Base-by-base conservation (phyloP, 768 basidiomycete species). In the Lenzites betulinus region DNA sequence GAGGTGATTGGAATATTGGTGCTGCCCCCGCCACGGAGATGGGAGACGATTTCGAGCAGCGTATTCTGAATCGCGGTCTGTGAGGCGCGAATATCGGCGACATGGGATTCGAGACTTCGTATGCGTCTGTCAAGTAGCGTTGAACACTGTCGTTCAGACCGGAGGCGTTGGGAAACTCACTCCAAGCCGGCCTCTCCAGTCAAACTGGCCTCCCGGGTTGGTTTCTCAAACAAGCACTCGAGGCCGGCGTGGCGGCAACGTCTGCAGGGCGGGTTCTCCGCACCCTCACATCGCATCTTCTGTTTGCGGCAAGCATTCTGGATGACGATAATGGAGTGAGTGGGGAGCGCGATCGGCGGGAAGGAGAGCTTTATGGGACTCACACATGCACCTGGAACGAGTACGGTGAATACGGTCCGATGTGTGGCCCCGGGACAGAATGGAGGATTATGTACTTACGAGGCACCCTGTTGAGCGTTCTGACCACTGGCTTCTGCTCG, bases 281-380 rank as follows among this genome's bases (percentile, higher is more conserved):
- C 95, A 1, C 93, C 94, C 73, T 95, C 93, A 71, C 95, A 98
- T 67, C 94, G 82, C 95, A 97, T 97, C 78, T 97, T 97, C 80
- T 95, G 94, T 70, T 93, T 92, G 67, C 95, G 81, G 74, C 95
- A 96, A 18, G 93, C 92, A 86, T 95, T 95, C 93, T 95, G 71
- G 42, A 42, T 23, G 51, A 53, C 43, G 48, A 59, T 30, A 49
- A 30, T n/a, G 23, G 43, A 15, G 46, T 56, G 54, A 60, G 55
- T 38, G 30, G 15, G 36, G 36, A 16, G 22, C 22, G 44, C 39
- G 51, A 51, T 52, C 26, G 50, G 28, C 33, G n/a, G 28, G 50
- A 43, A 4, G 35, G 57, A 28, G 58, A 15, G n/a, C 48, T 58
- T 53, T 28, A 79, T 50, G 26, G 46, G 49, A 72, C 84, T 74